Conservation (phyloP, 2,329 filamentous ascomycete species). For the Aspergillus luchuensis region DNA sequence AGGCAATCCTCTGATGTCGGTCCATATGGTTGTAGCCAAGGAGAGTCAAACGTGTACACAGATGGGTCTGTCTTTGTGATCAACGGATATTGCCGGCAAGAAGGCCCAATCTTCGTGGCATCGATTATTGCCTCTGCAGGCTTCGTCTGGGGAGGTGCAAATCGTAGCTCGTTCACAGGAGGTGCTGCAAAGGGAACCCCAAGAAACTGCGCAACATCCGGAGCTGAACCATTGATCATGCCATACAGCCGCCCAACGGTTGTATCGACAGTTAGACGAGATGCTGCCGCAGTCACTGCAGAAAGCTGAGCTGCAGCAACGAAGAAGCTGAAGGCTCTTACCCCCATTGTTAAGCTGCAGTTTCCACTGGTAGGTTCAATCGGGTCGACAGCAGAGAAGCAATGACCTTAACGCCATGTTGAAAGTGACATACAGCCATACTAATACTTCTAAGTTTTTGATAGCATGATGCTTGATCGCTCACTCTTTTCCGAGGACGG, state of each 20-base stretch:
- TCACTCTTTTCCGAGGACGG: not conserved
- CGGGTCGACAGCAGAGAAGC: not conserved
- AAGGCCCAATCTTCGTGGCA: not conserved
- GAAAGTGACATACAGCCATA: not conserved
- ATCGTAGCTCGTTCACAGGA: not conserved
- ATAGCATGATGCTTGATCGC: not conserved
- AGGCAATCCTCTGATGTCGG: not conserved
- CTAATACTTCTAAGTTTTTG: not conserved
- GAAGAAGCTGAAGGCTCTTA: not conserved
- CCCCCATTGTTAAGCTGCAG: not conserved
- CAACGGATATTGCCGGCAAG: conserved; percentile 1
- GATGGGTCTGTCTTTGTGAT: not conserved
- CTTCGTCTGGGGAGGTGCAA: not conserved
- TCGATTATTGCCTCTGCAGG: not conserved
- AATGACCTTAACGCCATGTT: not conserved
- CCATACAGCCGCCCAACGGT: not conserved
- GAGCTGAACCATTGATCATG: conserved; percentile 4
- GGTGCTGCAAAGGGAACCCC: conserved; percentile 1
- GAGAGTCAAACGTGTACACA: conserved; percentile 1
- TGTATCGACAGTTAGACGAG: not conserved
- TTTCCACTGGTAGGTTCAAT: not conserved
- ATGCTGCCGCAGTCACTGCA: not conserved
- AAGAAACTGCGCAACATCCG: conserved; percentile 1
- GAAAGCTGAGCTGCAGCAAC: not conserved
- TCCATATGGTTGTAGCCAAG: conserved; percentile 5